These are phyloP conservation scores for Mycena sp. DNA, from an alignment of 1,284 basidiomycete genomes.

Conservation along the genomic window DNA sequence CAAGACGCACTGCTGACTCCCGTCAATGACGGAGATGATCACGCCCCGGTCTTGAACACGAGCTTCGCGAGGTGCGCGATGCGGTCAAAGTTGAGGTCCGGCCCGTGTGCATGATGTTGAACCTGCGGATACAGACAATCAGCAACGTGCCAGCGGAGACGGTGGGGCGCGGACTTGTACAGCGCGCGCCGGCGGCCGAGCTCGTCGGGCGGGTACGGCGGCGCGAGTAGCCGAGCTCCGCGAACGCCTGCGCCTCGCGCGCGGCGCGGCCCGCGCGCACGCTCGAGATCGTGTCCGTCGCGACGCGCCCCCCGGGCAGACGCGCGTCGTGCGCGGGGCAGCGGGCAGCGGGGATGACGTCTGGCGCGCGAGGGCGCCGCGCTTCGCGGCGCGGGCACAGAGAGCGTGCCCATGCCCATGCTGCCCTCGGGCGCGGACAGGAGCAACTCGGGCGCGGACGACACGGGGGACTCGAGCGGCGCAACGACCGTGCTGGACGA, in stretches of 20 bases:
- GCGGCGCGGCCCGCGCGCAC: constrained; percentile 55
- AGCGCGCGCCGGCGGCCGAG: constrained; percentile 81
- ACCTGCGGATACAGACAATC: constrained; percentile 55
- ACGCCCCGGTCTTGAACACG: constrained; percentile 92
- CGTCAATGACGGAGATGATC: constrained; percentile 84
- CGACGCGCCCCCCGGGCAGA: neutral
- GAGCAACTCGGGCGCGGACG: no score
- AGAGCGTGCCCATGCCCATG: neutral
- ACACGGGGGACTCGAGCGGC: no score
- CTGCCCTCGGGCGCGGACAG: no score
- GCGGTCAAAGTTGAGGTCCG: constrained; percentile 92
- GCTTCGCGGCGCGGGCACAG: constrained; percentile 15
- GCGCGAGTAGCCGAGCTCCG: constrained; percentile 57
- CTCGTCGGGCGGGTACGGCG: constrained; percentile 86
- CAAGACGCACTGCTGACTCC: constrained; percentile 74
- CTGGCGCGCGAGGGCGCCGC: constrained; percentile 12
- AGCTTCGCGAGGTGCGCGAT: constrained; percentile 91
- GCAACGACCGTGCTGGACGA: no score
- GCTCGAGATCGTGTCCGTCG: constrained; percentile 33
- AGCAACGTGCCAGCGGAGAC: no score
- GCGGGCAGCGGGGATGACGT: constrained; percentile 29
- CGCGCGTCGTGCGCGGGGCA: neutral
- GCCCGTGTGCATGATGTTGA: constrained; percentile 88
- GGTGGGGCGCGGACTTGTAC: constrained; percentile 69
- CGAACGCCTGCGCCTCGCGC: constrained; percentile 68